Evolutionary conservation across 1,284 basidiomycete genomes (phyloP), one percentile per base, ranked within the genome.

Genomic region (Erythrobasidium hasegawianum): DNA sequence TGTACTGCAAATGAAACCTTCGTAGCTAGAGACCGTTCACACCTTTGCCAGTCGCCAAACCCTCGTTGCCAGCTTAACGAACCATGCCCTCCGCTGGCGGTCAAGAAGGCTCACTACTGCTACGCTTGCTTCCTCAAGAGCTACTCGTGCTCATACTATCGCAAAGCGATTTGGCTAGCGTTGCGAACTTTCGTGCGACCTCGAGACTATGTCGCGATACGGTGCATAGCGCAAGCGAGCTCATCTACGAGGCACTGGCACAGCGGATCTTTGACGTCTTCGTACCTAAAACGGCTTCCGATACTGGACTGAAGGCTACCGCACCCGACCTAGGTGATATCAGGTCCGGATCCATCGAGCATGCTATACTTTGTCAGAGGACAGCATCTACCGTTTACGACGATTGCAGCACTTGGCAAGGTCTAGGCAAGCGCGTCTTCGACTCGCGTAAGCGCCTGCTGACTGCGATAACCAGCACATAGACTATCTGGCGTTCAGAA

Each of bases 211-310:
- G 61, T 53, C 38, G 45, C 24, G 52, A 20, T 9, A 38, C 56
- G 9, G 40, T 57, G 40, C 39, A 64, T 20, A 40, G 56, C 39
- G 27, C 22, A 39, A 39, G 41, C 16, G 41, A 64, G 14, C 38
- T 38, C 41, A 64, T 64, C 61, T 64, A 64, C 49, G 61, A 64
- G 49, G 61, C 14, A 11, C 24, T 64, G 10, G 61, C 61, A 2
- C 38, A 13, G 22, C 4, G 45, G 26, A 39, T 24, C 10, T 47
- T 56, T 39, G 52, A 57, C 14, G 41, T 41, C 10, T 11, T 40
- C 2, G 39, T 14, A 39, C 61, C 52, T 14, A 56, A 54, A 24
- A 56, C 61, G 29, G 61, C 53, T 33, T 39, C 40, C 22, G 61
- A 64, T 39, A 56, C 61, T 29, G 61, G 61, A 27, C 38, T 64